phyloP scores from a whole-genome alignment of 1,139 yeast species.

The Nakaseomyces kungkrabaensis region DNA sequence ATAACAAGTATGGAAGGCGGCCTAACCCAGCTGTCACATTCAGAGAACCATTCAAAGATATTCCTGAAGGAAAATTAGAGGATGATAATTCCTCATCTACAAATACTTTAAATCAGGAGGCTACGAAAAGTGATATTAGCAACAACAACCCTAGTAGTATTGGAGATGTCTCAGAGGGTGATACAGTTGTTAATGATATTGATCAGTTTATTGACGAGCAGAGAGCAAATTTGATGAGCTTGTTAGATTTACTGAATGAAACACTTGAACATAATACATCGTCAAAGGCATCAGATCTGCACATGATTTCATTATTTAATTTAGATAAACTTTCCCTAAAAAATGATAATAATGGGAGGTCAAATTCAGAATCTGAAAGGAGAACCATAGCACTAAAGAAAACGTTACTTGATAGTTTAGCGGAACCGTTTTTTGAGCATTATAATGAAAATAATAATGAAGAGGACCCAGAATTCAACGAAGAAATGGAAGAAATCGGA shows the following conservation, averaged over 20 bases:
- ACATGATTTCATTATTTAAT: conserved; percentile 26
- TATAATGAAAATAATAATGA: conserved; percentile 23
- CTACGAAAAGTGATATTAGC: conserved; percentile 1
- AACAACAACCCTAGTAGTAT: conserved; percentile 4
- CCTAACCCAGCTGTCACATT: conserved; percentile 3
- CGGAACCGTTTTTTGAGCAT: conserved; percentile 61
- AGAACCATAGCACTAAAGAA: conserved; percentile 32
- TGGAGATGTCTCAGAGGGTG: conserved; percentile 5
- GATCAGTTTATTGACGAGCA: conserved; percentile 14
- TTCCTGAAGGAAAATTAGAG: background rate
- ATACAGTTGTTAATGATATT: conserved; percentile 1
- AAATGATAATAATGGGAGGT: conserved; percentile 30
- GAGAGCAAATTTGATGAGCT: conserved; percentile 20
- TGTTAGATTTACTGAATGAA: conserved; percentile 26
- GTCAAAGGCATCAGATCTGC: conserved; percentile 30
- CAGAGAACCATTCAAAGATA: conserved; percentile 8
- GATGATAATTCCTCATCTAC: background rate
- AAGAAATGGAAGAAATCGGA: conserved; percentile 7
- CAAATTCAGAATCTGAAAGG: conserved; percentile 1
- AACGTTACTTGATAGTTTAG: conserved; percentile 53
- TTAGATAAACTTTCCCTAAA: conserved; percentile 35
- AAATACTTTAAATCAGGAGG: background rate
- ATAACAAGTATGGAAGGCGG: conserved; percentile 1
- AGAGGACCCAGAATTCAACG: conserved; percentile 6
- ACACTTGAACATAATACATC: conserved; percentile 30